A percentile compares a stretch with the other conserved stretches of the same genome.
These are phyloP conservation scores for Cyamopsis tetragonoloba DNA, from an alignment of 306 rosid genomes.

Conservation along the genomic window DNA sequence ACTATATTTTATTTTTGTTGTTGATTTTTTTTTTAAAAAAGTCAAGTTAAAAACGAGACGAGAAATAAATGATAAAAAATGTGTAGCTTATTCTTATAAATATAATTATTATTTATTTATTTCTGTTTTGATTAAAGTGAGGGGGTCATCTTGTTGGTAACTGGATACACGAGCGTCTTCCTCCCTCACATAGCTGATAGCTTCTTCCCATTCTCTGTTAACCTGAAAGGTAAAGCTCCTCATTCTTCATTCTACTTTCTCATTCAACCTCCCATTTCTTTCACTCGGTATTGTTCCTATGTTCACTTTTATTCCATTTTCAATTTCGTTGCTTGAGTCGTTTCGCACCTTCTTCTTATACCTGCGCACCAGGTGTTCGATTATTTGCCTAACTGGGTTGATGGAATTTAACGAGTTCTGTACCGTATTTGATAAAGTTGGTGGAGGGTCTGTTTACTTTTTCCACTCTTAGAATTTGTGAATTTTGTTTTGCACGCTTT, in stretches of 20 bases:
- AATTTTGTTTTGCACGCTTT: conserved; percentile 8
- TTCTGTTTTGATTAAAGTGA: no score
- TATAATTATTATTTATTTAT: no score
- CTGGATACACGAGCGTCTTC: neutral
- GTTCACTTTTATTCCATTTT: neutral
- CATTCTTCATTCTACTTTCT: neutral
- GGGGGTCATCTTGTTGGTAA: no score
- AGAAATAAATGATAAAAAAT: no score
- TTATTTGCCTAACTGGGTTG: conserved; percentile 1
- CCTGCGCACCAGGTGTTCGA: conserved; percentile 28
- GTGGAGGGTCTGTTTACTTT: neutral
- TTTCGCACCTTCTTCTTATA: neutral
- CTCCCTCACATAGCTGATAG: neutral
- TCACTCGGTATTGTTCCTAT: conserved; percentile 15
- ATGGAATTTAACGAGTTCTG: neutral
- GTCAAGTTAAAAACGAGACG: no score
- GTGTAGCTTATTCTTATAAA: no score
- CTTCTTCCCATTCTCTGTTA: neutral
- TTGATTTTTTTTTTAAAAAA: no score
- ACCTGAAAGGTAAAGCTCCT: no score
- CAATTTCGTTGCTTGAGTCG: neutral
- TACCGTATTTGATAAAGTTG: neutral
- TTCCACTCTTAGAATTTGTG: neutral
- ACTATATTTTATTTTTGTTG: no score
- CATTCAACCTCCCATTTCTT: neutral